Conservation (phyloP, 2,329 filamentous ascomycete species). For the Trichoderma harzianum region DNA sequence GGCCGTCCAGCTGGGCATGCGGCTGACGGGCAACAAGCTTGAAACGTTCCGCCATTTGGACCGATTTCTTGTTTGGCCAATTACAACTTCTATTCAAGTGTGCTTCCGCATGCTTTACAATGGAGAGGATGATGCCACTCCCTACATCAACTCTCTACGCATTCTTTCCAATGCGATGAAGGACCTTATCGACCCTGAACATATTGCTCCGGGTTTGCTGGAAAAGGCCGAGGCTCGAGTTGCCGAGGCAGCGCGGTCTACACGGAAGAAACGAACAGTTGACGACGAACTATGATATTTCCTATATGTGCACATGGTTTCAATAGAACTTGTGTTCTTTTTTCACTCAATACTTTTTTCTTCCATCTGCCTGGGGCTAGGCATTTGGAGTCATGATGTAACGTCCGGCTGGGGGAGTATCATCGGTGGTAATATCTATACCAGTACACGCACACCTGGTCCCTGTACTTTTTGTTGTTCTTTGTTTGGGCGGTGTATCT, state of each 20-base stretch:
- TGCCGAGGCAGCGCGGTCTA: neutral
- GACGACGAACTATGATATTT: neutral
- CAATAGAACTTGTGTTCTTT: neutral
- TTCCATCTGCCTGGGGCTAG: neutral
- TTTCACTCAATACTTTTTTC: neutral
- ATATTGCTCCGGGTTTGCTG: neutral
- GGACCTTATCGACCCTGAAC: neutral
- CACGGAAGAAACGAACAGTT: neutral
- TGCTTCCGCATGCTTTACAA: constrained; percentile 12
- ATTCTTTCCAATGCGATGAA: constrained; percentile 1
- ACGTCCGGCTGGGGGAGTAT: neutral
- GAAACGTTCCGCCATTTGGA: neutral
- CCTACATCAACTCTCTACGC: neutral
- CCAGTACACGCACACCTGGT: neutral
- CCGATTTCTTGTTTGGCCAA: constrained; percentile 16
- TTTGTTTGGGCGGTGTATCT: neutral
- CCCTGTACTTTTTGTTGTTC: neutral
- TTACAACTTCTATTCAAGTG: constrained; percentile 11
- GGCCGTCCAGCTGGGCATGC: neutral
- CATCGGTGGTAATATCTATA: neutral
- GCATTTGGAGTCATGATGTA: neutral
- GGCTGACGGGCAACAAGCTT: neutral
- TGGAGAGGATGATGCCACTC: neutral
- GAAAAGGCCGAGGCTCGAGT: neutral
- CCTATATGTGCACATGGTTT: neutral